Evolutionary conservation across 352 stramenopile genomes (phyloP).

Genomic region (Pythium sp.): DNA sequence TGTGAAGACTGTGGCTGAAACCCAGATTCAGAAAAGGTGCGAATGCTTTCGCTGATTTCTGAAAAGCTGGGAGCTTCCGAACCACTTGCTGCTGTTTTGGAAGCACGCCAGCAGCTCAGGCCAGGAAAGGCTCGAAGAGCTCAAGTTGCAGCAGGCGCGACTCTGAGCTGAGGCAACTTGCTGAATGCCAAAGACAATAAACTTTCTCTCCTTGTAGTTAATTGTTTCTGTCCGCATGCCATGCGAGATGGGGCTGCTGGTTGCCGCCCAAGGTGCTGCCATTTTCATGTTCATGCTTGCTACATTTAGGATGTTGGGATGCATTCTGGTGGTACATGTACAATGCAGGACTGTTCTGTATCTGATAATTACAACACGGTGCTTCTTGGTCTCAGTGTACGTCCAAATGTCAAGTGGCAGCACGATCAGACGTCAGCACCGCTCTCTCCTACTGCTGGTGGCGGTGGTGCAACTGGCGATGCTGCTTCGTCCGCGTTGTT

Average conservation of each 20-base stretch:
- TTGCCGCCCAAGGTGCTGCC: no score
- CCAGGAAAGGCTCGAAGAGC: neutral
- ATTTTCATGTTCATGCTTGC: neutral
- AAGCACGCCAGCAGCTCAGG: neutral
- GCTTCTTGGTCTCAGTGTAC: neutral
- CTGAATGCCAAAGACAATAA: no score
- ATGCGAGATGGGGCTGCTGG: neutral
- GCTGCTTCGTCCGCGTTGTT: conserved; percentile 7
- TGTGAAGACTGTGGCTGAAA: neutral
- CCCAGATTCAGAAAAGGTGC: conserved; percentile 3
- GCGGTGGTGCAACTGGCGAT: neutral
- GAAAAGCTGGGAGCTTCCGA: neutral
- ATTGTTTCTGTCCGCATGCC: no score
- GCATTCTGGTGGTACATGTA: neutral
- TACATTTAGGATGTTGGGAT: neutral
- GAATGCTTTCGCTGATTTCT: neutral
- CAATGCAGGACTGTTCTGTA: neutral
- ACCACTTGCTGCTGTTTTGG: no score
- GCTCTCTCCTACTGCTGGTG: neutral
- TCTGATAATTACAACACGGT: neutral
- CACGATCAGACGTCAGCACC: neutral
- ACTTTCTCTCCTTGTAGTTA: neutral
- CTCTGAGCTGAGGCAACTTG: no score
- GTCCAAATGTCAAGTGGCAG: neutral
- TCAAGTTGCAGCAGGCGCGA: neutral